These are phyloP conservation scores for Ustilago trichophora DNA, from an alignment of 1,284 basidiomycete genomes.

Conservation along the genomic window DNA sequence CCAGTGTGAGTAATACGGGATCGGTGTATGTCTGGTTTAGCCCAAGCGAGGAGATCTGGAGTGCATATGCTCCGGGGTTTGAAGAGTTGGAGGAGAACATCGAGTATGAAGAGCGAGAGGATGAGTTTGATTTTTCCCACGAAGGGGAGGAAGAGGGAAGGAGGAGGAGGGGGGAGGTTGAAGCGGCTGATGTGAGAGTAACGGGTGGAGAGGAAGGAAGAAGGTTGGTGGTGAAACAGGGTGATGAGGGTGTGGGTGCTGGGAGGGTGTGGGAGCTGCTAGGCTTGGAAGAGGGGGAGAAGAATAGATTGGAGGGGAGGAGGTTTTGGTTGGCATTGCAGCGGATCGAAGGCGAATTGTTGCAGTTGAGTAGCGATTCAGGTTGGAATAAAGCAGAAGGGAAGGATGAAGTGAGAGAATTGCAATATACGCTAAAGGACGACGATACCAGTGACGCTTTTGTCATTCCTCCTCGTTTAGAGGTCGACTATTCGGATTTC, in stretches of 20 bases:
- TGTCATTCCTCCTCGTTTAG: constrained; percentile 54
- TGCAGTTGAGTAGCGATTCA: too few relatives aligned
- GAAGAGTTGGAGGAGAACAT: constrained; percentile 98
- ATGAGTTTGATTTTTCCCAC: constrained; percentile 82
- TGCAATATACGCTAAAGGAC: constrained; percentile 25
- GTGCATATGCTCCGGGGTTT: constrained; percentile 96
- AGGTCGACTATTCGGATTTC: constrained; percentile 41
- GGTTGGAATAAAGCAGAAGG: too few relatives aligned
- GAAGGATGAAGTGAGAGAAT: constrained; percentile 1
- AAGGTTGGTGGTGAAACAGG: neutral
- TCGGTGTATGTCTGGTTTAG: constrained; percentile 73
- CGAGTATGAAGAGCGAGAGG: constrained; percentile 93
- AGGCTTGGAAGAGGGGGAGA: too few relatives aligned
- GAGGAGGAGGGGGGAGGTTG: constrained; percentile 36
- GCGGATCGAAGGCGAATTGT: too few relatives aligned
- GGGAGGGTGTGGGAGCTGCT: too few relatives aligned
- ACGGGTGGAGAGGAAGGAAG: neutral
- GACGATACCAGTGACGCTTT: constrained; percentile 49
- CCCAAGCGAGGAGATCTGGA: constrained; percentile 80
- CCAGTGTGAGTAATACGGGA: constrained; percentile 72
- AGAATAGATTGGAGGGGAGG: too few relatives aligned
- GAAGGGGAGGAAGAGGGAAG: neutral
- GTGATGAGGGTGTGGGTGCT: too few relatives aligned
- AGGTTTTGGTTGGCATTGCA: too few relatives aligned
- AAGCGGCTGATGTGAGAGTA: constrained; percentile 23